Conservation (phyloP, 179 eudicot species). For the Vitellaria paradoxa region DNA sequence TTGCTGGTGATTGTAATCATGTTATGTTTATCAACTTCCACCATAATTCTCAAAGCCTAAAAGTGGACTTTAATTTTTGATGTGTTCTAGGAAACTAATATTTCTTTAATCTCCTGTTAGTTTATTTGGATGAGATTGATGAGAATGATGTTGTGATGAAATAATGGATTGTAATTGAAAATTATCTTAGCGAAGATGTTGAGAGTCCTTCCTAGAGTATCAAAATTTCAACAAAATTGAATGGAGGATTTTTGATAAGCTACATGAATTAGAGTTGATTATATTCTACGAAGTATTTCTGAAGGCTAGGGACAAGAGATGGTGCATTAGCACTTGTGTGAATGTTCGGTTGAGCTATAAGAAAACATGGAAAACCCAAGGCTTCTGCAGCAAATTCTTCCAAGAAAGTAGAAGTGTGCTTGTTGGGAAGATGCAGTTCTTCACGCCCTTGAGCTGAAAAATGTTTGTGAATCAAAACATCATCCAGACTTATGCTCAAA, state of each 20-base stretch:
- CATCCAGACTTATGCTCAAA: slow-evolving; percentile 19
- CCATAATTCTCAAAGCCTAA: background rate
- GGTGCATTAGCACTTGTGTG: no score
- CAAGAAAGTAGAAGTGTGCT: slow-evolving; percentile 56
- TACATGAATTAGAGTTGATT: background rate
- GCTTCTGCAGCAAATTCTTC: slow-evolving; percentile 42
- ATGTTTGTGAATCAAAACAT: slow-evolving; percentile 33
- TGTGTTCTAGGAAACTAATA: background rate
- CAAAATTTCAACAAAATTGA: background rate
- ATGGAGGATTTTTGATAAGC: background rate
- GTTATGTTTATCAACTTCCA: background rate
- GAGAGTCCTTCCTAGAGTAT: background rate
- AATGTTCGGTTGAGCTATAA: no score
- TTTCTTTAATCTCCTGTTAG: background rate
- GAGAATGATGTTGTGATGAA: background rate
- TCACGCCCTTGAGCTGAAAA: slow-evolving; percentile 81
- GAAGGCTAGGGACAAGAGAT: background rate
- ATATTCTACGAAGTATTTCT: background rate
- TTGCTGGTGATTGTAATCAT: no score
- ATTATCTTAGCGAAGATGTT: background rate
- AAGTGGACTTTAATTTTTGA: background rate
- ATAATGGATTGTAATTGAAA: background rate
- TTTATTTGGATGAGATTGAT: no score
- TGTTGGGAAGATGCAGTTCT: slow-evolving; percentile 74
- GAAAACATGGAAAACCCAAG: slow-evolving; percentile 68